Evolutionary conservation across 768 basidiomycete species (phyloP), one percentile per base, ranked within the genome.

Genomic region (Boletus patriciae): DNA sequence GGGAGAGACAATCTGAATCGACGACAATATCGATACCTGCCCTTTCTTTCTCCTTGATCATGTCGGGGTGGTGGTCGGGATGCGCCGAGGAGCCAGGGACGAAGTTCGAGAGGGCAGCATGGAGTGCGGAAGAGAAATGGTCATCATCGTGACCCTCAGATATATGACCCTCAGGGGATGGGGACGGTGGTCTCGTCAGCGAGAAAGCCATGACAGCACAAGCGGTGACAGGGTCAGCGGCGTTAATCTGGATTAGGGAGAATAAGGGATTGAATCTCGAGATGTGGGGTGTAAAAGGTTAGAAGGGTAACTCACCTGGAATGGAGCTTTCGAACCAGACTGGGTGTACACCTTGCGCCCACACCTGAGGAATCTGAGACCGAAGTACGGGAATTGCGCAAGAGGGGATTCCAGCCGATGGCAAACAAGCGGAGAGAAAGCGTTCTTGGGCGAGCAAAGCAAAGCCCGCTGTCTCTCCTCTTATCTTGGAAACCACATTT

Each of bases 11-110:
- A 38, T 90, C 87, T 4, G 80, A 77, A 69, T 89, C 84, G 52
- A 97, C 82, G 51, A 84, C 66, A 63, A 98, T 88, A 62, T 94
- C 89, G 60, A 98, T 77, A 47, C 72, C 75, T n/a, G 83, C 76
- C 27, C 73, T 75, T 34, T 78, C 77, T 60, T 80, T 80, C 50
- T 78, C 78, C 48, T 70, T 75, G 57, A 60, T 68, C 74, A 78
- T 80, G 53, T 80, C 78, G 70, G 62, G 70, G 52, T 68, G 62
- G 54, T 62, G 63, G 37, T 63, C 62, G 1, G 59, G 59, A 42
- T 63, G 61, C 1, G 55, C 52, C n/a, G 67, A 65, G 2, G 68
- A 59, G 46, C 64, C 42, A 51, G 61, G 58, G 43, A 55, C 47
- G 43, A 74, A 61, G 59, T 66, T 66, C 44, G 70, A 67, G 43